phyloP scores from a whole-genome alignment of 2,329 filamentous ascomycete species.

The Claviceps sp. region DNA sequence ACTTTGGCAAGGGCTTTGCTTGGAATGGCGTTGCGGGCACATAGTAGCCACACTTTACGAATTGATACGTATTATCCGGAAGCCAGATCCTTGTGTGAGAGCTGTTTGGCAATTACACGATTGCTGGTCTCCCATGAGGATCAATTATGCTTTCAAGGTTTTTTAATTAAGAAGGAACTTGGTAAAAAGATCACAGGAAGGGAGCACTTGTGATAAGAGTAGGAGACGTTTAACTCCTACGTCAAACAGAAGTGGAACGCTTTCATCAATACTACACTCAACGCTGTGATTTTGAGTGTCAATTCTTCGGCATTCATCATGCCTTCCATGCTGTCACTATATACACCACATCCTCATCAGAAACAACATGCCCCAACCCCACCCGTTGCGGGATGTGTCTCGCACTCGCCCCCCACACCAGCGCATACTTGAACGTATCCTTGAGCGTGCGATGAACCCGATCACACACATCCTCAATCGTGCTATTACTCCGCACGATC shows the following conservation, averaged over 20 bases:
- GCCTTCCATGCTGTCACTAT: constrained; percentile 53
- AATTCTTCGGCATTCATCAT: constrained; percentile 17
- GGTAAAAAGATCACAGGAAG: background rate
- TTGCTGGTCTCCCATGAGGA: background rate
- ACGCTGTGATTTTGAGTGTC: background rate
- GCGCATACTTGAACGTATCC: constrained; percentile 96
- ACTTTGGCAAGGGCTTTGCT: background rate
- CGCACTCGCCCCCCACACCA: constrained; percentile 95
- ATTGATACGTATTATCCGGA: background rate
- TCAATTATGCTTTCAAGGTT: background rate
- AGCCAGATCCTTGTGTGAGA: background rate
- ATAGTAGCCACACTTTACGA: background rate
- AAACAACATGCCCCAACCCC: constrained; percentile 68
- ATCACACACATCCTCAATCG: constrained; percentile 95
- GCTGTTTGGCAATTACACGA: background rate
- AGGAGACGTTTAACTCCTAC: background rate
- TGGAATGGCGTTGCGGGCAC: constrained; percentile 1
- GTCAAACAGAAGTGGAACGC: background rate
- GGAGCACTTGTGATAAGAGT: background rate
- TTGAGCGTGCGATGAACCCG: constrained; percentile 86
- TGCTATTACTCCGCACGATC: constrained; percentile 79
- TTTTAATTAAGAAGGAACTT: too few relatives aligned
- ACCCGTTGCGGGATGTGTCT: constrained; percentile 90
- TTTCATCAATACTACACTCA: background rate
- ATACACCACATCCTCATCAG: constrained; percentile 55